Conservation (phyloP, 768 basidiomycete species). For the Butyriboletus loyo region DNA sequence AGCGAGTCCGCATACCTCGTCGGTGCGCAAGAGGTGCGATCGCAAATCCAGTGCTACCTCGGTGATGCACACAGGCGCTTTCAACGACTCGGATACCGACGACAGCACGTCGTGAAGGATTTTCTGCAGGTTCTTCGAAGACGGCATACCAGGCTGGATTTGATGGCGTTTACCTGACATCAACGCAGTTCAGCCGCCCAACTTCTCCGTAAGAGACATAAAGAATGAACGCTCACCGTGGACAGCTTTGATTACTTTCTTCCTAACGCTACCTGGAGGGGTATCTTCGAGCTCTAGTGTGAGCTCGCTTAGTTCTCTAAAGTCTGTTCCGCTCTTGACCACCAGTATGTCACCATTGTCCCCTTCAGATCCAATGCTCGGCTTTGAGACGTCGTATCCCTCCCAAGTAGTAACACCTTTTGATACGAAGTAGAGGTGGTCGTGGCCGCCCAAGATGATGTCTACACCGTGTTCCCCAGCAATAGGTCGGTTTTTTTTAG, state of each 20-base stretch:
- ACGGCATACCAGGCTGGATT: conserved; percentile 55
- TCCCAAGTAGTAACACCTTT: conserved; percentile 68
- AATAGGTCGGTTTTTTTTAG: conserved; percentile 43
- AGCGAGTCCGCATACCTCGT: conserved; percentile 48
- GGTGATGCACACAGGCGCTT: conserved; percentile 73
- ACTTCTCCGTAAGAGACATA: background rate
- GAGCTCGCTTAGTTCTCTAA: conserved; percentile 80
- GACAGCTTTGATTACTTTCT: conserved; percentile 58
- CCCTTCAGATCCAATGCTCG: conserved; percentile 64
- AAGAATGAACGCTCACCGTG: conserved; percentile 42
- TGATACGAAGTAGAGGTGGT: conserved; percentile 77
- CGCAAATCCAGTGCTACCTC: conserved; percentile 67
- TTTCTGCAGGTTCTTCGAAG: conserved; percentile 51
- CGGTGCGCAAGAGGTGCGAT: conserved; percentile 69
- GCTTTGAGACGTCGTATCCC: conserved; percentile 49
- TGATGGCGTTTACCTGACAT: conserved; percentile 61
- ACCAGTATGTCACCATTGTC: conserved; percentile 70
- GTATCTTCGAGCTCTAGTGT: conserved; percentile 58
- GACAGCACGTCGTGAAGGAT: conserved; percentile 64
- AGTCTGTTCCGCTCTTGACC: conserved; percentile 88
- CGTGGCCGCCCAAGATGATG: conserved; percentile 83
- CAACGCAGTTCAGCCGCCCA: background rate
- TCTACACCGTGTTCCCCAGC: conserved; percentile 71
- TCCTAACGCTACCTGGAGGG: conserved; percentile 60
- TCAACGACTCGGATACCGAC: conserved; percentile 65